Conservation (phyloP, 2,329 filamentous ascomycete species). For the Exophiala mesophila region DNA sequence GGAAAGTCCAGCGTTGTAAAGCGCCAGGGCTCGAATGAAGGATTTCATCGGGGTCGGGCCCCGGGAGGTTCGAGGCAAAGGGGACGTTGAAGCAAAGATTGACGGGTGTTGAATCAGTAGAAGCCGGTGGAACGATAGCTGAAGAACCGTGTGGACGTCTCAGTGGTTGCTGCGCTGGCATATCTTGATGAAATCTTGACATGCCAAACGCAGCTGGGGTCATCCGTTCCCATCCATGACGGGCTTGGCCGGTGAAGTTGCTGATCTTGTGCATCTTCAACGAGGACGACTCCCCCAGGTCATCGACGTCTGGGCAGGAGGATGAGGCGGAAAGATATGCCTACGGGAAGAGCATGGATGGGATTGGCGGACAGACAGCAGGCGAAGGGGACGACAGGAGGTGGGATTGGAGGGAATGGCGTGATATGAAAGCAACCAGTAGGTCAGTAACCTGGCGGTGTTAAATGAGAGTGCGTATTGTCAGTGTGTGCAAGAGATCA, state of each 20-base stretch:
- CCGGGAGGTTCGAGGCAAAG: conserved; percentile 85
- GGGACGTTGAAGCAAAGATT: conserved; percentile 97
- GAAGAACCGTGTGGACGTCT: conserved; percentile 50
- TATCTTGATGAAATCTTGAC: conserved; percentile 55
- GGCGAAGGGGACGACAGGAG: no score
- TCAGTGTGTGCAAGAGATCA: no score
- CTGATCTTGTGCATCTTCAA: conserved; percentile 61
- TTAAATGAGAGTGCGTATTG: no score
- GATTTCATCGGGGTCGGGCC: conserved; percentile 90
- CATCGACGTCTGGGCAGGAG: conserved; percentile 24
- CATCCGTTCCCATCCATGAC: conserved; percentile 65
- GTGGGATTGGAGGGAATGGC: no score
- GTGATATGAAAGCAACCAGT: no score
- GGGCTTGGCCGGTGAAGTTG: conserved; percentile 61
- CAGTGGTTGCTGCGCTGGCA: conserved; percentile 46
- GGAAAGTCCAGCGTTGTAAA: conserved; percentile 87
- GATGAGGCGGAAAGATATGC: conserved; percentile 7
- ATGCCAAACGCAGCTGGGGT: conserved; percentile 60
- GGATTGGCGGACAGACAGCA: conserved; percentile 1
- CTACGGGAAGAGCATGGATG: conserved; percentile 23
- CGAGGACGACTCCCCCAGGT: conserved; percentile 24
- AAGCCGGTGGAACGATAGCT: conserved; percentile 60
- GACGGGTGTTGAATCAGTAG: conserved; percentile 69
- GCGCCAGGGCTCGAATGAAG: conserved; percentile 86
- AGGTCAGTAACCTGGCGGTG: no score